Percentiles rank a stretch among this genome's conserved stretches.
These are phyloP conservation scores for Solanum pimpinellifolium DNA, from an alignment of 257 asterid species.

Conservation along the genomic window DNA sequence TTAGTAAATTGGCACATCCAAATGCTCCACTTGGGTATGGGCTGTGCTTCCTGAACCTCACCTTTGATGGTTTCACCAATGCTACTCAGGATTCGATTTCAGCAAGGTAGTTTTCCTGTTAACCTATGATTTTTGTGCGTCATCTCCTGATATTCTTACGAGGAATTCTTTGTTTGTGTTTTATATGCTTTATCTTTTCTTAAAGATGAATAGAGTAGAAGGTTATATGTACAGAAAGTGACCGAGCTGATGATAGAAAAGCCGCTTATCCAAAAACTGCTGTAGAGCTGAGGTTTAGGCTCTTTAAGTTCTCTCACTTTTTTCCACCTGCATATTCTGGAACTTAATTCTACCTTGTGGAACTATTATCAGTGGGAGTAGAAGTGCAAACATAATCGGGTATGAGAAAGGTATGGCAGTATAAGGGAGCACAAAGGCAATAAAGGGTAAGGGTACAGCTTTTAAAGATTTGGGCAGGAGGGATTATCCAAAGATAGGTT, in stretches of 20 bases:
- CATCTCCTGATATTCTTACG: background rate
- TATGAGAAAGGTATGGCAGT: background rate
- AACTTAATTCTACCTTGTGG: background rate
- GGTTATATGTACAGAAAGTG: background rate
- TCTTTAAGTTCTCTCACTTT: background rate
- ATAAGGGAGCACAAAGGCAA: background rate
- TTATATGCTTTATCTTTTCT: background rate
- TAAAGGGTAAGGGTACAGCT: background rate
- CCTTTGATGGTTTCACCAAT: constrained; percentile 97
- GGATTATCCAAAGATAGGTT: background rate
- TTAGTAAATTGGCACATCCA: constrained; percentile 86
- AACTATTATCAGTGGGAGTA: background rate
- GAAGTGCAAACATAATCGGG: background rate
- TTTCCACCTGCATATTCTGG: background rate
- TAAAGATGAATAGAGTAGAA: background rate
- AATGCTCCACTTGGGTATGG: constrained; percentile 93
- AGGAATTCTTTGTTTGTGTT: background rate
- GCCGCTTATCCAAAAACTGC: background rate
- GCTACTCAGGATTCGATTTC: constrained; percentile 97
- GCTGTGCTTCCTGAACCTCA: constrained; percentile 82
- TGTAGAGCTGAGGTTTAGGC: background rate
- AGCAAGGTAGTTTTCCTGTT: constrained; percentile 35
- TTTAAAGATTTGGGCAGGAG: background rate
- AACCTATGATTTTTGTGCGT: background rate
- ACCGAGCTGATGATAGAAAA: background rate